Percentiles rank a stretch among this genome's conserved stretches.
phyloP scores from a whole-genome alignment of 805 yeast species.

The Saccharomycopsis oosterbeekiorum region DNA sequence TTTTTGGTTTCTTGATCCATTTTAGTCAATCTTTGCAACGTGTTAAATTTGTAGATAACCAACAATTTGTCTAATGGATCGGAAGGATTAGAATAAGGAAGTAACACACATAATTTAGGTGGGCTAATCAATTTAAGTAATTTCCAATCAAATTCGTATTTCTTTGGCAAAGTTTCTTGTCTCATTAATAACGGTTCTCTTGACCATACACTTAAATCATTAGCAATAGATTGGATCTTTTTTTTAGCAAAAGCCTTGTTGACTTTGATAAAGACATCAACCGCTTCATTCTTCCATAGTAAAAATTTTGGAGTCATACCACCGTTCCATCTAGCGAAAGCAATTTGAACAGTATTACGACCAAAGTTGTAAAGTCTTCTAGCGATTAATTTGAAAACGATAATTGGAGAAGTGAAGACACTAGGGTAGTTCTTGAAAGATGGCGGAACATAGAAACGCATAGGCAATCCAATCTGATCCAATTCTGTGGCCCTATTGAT shows the following conservation, averaged over 20 bases:
- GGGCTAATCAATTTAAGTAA: conserved; percentile 54
- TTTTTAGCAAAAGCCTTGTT: conserved; percentile 69
- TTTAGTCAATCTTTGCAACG: conserved; percentile 48
- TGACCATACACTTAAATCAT: conserved; percentile 50
- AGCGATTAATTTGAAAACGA: conserved; percentile 36
- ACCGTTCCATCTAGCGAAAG: conserved; percentile 58
- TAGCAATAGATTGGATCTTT: conserved; percentile 37
- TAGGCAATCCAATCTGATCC: conserved; percentile 13
- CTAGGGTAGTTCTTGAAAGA: conserved; percentile 37
- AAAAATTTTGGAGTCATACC: conserved; percentile 55
- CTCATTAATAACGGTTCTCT: conserved; percentile 47
- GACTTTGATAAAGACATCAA: conserved; percentile 66
- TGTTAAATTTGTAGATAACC: conserved; percentile 51
- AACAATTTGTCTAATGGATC: conserved; percentile 47
- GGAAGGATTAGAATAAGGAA: conserved; percentile 53
- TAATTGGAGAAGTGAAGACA: conserved; percentile 31
- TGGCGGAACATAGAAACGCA: conserved; percentile 40
- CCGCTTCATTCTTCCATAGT: conserved; percentile 79
- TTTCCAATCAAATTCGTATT: conserved; percentile 63
- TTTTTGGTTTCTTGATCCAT: conserved; percentile 36
- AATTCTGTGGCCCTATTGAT: background rate
- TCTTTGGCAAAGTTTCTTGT: conserved; percentile 44
- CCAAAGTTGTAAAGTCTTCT: conserved; percentile 57
- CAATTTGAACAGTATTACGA: conserved; percentile 59
- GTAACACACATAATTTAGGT: conserved; percentile 67